Base-by-base conservation (phyloP, 257 asterid species). In the Ligustrum vulgare region DNA sequence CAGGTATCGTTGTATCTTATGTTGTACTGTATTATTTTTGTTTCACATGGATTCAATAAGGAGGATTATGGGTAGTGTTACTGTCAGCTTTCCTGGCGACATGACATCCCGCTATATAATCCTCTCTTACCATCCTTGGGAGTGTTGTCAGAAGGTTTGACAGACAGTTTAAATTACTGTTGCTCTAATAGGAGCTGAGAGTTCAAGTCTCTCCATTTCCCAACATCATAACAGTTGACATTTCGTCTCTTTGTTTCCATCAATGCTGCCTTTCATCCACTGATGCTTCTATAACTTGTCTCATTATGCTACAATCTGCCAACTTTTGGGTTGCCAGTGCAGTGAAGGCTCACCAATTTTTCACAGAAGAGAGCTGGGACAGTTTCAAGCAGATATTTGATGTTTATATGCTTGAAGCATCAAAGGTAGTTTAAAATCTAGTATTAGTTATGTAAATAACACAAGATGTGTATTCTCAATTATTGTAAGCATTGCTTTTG, bases 131-230 rank as follows among this genome's bases (percentile, higher is more conserved):
- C 73, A 73, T 86, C 77, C 75, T 70, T 90, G 99, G 99, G 97
- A 89, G 97, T 95, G 99, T 91, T 93, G 99, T 95, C 97, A 93
- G 97, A 95, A 79, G 98, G 97, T 86, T 89, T 95, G 98, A 95
- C 99, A 88, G 92, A 85, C 99, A 91, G 99, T 93, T 88, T 81
- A 73, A 82, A 84, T 83, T 75, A 89, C 99, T 95, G 98, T 95
- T 90, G 98, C 98, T 94, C 97, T 87, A 82, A 23, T 84, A 78
- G 90, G 97, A 94, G 98, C 96, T 93, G 98, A 95, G 99, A 95
- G 98, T 95, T 95, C 99, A 87, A 95, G 94, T 91, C 98, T 95
- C 99, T 95, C 99, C 99, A 95, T 93, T 84, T 95, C 99, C 98
- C 99, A 77, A 77, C 80, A 76, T 84, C 79, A 72, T 76, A 49